phyloP scores from a whole-genome alignment of 1,139 yeast genomes.

The Nematodospora anomalae region DNA sequence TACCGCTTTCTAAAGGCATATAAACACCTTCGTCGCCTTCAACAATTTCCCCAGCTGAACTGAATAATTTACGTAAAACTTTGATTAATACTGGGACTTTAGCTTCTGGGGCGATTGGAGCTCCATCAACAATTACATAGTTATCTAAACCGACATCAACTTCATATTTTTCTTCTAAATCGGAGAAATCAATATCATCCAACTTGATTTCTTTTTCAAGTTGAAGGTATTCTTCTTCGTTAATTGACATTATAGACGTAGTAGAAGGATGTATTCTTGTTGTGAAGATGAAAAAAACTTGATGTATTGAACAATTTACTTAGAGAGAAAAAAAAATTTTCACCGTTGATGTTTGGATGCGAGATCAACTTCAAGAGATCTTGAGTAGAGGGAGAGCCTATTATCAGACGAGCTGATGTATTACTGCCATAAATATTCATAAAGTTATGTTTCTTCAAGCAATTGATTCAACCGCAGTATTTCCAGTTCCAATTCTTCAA shows the following conservation, averaged over 20 bases:
- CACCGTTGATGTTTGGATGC: constrained; percentile 5
- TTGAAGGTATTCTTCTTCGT: constrained; percentile 22
- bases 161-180: constrained; percentile 74
- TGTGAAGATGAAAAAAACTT: background rate
- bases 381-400: no score
- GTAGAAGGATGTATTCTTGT: background rate
- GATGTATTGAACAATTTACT: background rate
- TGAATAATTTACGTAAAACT: constrained; percentile 79
- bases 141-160: constrained; percentile 71
- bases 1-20: constrained; percentile 81
- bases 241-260: constrained; percentile 16
- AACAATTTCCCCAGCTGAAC: constrained; percentile 65
- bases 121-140: constrained; percentile 89
- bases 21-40: constrained; percentile 67
- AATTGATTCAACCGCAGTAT: constrained; percentile 40
- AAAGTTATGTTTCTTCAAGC: constrained; percentile 2
- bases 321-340: constrained; percentile 1
- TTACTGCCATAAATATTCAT: no score
- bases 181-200: constrained; percentile 80
- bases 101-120: constrained; percentile 90
- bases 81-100: constrained; percentile 83
- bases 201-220: constrained; percentile 51
- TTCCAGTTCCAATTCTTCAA: constrained; percentile 57
- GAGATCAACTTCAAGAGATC: no score
- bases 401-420: no score